These are phyloP conservation scores for Phytophthora brassicae DNA, from an alignment of 352 stramenopile genomes.

Conservation along the genomic window DNA sequence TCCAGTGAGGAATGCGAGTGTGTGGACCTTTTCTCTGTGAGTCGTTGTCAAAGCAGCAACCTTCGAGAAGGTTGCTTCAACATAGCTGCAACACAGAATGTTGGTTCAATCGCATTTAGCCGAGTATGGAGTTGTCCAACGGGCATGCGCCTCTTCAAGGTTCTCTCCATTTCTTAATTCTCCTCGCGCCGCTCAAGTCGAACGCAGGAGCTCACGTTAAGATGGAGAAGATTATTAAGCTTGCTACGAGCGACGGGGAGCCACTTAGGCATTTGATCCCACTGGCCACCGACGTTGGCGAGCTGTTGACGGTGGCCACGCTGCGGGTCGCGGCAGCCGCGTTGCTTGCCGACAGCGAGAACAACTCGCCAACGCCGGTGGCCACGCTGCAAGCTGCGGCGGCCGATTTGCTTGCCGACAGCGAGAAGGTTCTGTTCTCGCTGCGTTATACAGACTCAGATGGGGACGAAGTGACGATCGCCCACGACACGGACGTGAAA, in stretches of 20 bases:
- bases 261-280: slow-evolving; percentile 27
- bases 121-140: slow-evolving; percentile 20
- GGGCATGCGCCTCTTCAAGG: neutral
- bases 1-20: no score
- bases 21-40: no score
- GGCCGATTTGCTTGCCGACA: slow-evolving; percentile 21
- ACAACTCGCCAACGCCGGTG: neutral
- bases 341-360: slow-evolving; percentile 23
- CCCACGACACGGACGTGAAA: slow-evolving; percentile 50
- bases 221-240: slow-evolving; percentile 35
- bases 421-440: slow-evolving; percentile 20
- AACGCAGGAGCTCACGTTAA: slow-evolving; percentile 7
- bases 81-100: neutral
- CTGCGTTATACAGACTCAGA: slow-evolving; percentile 63
- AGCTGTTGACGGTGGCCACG: neutral
- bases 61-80: neutral
- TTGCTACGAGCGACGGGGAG: slow-evolving; percentile 22
- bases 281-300: slow-evolving; percentile 7
- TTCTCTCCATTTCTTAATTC: slow-evolving; percentile 39
- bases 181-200: slow-evolving; percentile 21
- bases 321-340: slow-evolving; percentile 17
- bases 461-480: slow-evolving; percentile 60
- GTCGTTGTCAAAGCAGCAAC: neutral
- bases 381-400: slow-evolving; percentile 9
- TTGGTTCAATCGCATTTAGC: neutral